Evolutionary conservation across 805 yeast genomes (phyloP).

Genomic region (Yamadazyma ubonensis): DNA sequence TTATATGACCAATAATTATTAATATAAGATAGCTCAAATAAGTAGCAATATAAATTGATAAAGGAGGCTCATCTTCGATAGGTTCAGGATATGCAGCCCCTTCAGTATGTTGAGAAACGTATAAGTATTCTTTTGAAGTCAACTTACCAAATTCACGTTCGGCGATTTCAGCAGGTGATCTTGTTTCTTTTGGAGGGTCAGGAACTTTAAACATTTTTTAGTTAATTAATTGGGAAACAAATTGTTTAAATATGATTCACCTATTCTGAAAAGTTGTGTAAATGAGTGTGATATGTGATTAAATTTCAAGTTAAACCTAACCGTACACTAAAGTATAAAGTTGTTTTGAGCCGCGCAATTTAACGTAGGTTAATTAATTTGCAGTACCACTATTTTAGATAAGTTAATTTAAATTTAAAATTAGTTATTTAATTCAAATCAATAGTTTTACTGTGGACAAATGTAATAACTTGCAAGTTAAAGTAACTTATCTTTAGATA

Average conservation of each 20-base stretch:
- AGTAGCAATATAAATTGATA: slow-evolving; percentile 72
- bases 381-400: too few relatives aligned
- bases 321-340: neutral
- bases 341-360: neutral
- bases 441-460: neutral
- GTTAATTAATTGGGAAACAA: too few relatives aligned
- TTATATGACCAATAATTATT: slow-evolving; percentile 84
- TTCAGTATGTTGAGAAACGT: slow-evolving; percentile 56
- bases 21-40: slow-evolving; percentile 81
- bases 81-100: slow-evolving; percentile 62
- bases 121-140: slow-evolving; percentile 62
- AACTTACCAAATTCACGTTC: slow-evolving; percentile 74
- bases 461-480: neutral
- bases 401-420: neutral
- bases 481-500: neutral
- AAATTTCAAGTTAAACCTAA: neutral
- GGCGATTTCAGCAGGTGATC: slow-evolving; percentile 31
- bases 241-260: neutral
- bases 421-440: neutral
- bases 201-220: slow-evolving; percentile 27
- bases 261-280: neutral
- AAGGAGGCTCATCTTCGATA: slow-evolving; percentile 83
- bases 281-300: slow-evolving; percentile 1
- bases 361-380: neutral
- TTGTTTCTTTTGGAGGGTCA: slow-evolving; percentile 36